Base-by-base conservation (phyloP, 495 filamentous ascomycete genomes). In the Aspergillus taichungensis region DNA sequence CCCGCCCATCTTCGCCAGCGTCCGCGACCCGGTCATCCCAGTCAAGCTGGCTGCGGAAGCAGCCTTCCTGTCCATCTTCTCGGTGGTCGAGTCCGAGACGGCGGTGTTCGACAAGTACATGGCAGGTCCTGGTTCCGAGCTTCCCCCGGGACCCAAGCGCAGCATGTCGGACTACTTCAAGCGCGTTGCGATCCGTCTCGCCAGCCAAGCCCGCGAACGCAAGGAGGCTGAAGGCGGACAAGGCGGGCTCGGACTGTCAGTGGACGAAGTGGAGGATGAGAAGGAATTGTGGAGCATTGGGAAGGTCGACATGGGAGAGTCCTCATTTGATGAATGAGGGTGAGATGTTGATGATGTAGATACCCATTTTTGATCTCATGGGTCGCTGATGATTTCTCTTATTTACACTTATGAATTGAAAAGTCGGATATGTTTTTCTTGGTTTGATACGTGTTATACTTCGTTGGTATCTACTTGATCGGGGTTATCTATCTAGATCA, bases 111-210 rank as follows among this genome's bases (percentile, higher is more conserved):
- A 98, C 45, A 88, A 88, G 71, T 98, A 88, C 56, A 80, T 97
- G 61, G 66, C 76, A 5, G 76, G 75, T 10, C 67, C 77, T 30
- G 76, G 80, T 13, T 53, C 68, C 40, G 79, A 77, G 0, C 63
- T 95, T 30, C 69, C 77, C 3, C 69, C 84, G 0, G 81, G 75
- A 7, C 77, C 76, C 29, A 94, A 94, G 75, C 70, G 92, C 45
- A 90, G 85, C 60, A 96, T 97, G 87, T 78, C 83, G 36, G 92
- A 98, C 55, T 98, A 98, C 67, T 97, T 97, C 69, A 95, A 95
- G 73, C 75, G 94, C 11, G 82, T 97, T 35, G 87, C 86, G 10
- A 62, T 94, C 45, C 75, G 89, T 53, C 65, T 97, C 13, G 90
- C 82, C 2, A 77, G 66, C 42, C 92, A 95, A 60, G 87, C 88